Base-by-base conservation (phyloP, 768 basidiomycete genomes). In the Mycena leptocephala region DNA sequence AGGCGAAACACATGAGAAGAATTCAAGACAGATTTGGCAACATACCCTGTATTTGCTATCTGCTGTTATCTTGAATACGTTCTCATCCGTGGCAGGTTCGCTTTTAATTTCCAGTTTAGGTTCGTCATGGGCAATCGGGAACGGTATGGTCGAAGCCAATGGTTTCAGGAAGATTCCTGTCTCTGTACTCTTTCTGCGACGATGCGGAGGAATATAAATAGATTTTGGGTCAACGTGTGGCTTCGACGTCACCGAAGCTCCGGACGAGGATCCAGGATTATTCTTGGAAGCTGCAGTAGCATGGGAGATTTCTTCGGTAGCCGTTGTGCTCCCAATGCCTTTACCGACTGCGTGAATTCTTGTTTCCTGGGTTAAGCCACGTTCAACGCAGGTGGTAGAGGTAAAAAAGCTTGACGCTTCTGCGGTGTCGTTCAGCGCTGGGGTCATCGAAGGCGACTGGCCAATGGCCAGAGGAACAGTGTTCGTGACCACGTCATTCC, bases 11-110 rank as follows among this genome's bases (percentile, higher is more conserved):
- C 14, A 28, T 59, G 5, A 58, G 41, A 46, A 43, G 16, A 30
- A 46, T 20, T 33, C 11, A 32, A 16, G 7, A 18, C 22, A 33
- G 18, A 53, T 4, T n/a, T 10, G 16, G 2, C 5, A n/a, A 68
- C 56, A 9, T 32, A 68, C 73, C 59, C n/a, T 33, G 30, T 68
- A 74, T 62, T 68, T 68, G 26, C 66, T 68, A 24, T 62, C 59
- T 8, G 10, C 37, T 20, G 20, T 18, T 11, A 74, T 10, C 30
- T 39, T 63, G 22, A 74, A 62, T 20, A 30, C 18, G 9, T 48
- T 55, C 6, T 18, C 24, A 30, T 53, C 35, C 22, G 3, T 35
- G 7, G 18, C 20, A 26, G 33, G 26, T n/a, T 53, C 41, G 11
- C 35, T 32, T 9, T 6, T 37, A 22, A 22, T 55, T 18, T 39